Evolutionary conservation across 116 monocot species (phyloP), one percentile per base, ranked within the genome.

Genomic region (Dioscorea cayenensis): DNA sequence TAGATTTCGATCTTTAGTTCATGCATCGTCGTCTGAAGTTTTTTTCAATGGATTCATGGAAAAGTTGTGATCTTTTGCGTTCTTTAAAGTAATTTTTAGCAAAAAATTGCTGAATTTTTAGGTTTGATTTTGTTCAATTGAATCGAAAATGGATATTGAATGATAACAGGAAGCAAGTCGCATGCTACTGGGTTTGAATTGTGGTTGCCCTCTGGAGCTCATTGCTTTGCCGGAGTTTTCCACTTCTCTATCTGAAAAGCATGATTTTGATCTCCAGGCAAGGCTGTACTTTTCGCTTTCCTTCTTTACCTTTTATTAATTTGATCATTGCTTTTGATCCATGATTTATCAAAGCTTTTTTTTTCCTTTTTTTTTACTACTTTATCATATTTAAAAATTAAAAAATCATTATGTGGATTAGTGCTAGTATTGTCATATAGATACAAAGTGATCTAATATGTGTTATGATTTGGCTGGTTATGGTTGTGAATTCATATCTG

Each of bases 211-310:
- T 67, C 77, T 97, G 17, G 77, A 80, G 69, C 73, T 49, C 20
- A 59, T 90, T 32, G 6, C 38, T 16, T 61, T 93, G 49, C 86
- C 90, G 3, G 80, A 88, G n/a, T 6, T 66, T 66, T 69, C 79
- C 9, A 49, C 67, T 59, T 63, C 66, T 49, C 81, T 97, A 13
- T 80, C 94, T 10, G 73, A 70, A 50, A 66, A 84, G 18, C 81
- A 82, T 79, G 72, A 93, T 85, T 97, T 97, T 66, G 97, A 97
- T 73, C 18, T 86, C 61, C 97, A 90, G 97, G 97, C 92, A 78
- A 16, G 43, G 6, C 43, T 37, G 49, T 65, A 14, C 14, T 67
- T 49, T 60, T 70, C 1, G 2, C 3, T 14, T 18, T 16, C n/a
- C 55, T 55, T 16, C 19, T 16, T 32, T 19, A n/a, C 16, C 3